Conservation (phyloP, 805 yeast species). For the Isabelozyma pseudorhagii region DNA sequence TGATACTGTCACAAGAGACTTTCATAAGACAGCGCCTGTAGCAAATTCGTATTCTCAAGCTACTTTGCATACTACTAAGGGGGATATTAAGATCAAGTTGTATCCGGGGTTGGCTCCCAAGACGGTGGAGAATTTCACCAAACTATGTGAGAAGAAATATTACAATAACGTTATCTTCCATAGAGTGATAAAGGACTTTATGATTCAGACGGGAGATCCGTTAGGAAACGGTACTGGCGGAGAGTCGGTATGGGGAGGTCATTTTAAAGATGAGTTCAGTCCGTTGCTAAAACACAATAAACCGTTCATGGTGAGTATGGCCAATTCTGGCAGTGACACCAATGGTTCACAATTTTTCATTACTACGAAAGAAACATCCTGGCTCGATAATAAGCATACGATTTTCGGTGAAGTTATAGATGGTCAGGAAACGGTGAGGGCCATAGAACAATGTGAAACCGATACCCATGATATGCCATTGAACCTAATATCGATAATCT, state of each 20-base stretch:
- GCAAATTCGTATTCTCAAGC: slow-evolving; percentile 1
- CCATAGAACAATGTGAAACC: slow-evolving; percentile 14
- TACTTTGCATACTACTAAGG: slow-evolving; percentile 34
- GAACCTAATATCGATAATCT: slow-evolving; percentile 17
- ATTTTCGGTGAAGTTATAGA: slow-evolving; percentile 23
- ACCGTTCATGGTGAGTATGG: slow-evolving; percentile 30
- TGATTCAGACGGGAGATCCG: slow-evolving; percentile 26
- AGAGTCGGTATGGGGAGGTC: slow-evolving; percentile 23
- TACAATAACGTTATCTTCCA: slow-evolving; percentile 34
- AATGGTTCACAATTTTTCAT: slow-evolving; percentile 27
- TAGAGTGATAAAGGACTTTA: slow-evolving; percentile 19
- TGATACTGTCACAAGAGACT: neutral
- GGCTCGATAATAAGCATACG: slow-evolving; percentile 20
- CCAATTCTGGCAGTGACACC: slow-evolving; percentile 23
- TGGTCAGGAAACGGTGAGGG: slow-evolving; percentile 17
- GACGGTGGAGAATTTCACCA: slow-evolving; percentile 40
- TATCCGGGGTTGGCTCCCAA: slow-evolving; percentile 35
- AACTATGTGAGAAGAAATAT: slow-evolving; percentile 31
- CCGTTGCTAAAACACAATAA: slow-evolving; percentile 22
- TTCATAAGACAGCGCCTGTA: neutral
- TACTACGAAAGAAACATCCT: slow-evolving; percentile 14
- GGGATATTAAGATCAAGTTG: slow-evolving; percentile 38
- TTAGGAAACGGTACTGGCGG: slow-evolving; percentile 24
- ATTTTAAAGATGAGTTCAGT: slow-evolving; percentile 25
- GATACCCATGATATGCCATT: slow-evolving; percentile 16